Base-by-base conservation (phyloP, 73 alveolate species). In the Breviolum minutum region DNA sequence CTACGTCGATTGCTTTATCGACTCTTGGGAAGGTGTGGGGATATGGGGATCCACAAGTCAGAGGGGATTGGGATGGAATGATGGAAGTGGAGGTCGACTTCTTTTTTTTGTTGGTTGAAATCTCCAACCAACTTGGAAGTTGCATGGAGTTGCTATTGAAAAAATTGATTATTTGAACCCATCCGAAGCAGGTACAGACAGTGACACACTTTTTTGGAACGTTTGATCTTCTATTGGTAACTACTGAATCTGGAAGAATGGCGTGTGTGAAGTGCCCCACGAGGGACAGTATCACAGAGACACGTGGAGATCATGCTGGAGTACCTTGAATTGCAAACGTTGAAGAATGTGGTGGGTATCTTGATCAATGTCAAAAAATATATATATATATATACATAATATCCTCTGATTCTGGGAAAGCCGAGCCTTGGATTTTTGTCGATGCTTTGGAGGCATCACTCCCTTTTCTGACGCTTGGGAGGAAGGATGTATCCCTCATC, bases 211-310 rank as follows among this genome's bases (percentile, higher is more conserved):
- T 40, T 40, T 40, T 40, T 0, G 54, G 54, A 40, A 40, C 4
- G 17, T 22, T 68, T 68, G 77, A n/a, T n/a, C 24, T 68, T 22
- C 77, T 68, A 68, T 17, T 68, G 24, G 77, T 68, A 68, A 68
- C n/a, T 1, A 22, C 6, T 17, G 77, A 22, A 68, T 1, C 6
- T 22, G 17, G n/a, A 68, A 68, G 77, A 14, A 68, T 2, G n/a
- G 3, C 17, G 17, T 68, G 77, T 68, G 17, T 68, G 3, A 17
- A 6, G 17, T 68, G 77, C n/a, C 17, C 77, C 77, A 68, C 24
- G 77, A 22, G 98, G 98, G 98, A 92, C 90, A n/a, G 62, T 64
- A 30, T 92, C 88, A 73, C 90, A 17, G 98, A 92, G 98, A 92
- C 98, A 26, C 84, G 85, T 30, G 88, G 97, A 17, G 97, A 91